Base-by-base conservation (phyloP, 306 rosid species). In the Trifolium fragiferum region DNA sequence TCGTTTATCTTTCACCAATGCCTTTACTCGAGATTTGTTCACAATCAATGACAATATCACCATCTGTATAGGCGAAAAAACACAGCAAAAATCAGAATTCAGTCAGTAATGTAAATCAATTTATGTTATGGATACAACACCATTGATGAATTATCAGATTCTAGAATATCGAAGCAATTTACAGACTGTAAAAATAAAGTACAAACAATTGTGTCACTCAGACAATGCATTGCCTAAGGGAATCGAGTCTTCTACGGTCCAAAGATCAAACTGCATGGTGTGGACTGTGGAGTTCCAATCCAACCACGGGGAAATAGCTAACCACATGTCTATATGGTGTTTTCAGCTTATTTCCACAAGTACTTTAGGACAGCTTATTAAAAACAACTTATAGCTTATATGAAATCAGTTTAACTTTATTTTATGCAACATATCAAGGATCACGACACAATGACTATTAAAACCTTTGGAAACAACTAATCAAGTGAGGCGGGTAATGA, bases 11-110 rank as follows among this genome's bases (percentile, higher is more conserved):
- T 86, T 94, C 76, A 91, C 97, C 84, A 94, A 44, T 41, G 97
- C 88, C 82, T 90, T 94, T 43, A 94, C 76, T 84, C 89, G 86
- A 73, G 83, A 53, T 84, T 86, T 86, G 69, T 91, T 91, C 77
- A 94, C 91, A 83, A 94, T 90, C 90, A 91, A 76, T 18, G 96
- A 87, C 81, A 94, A 74, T 78, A 94, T 94, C 71, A 91, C 94
- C 97, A 91, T 91, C 98, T 91, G 81, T 88, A 84, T 53, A 38
- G 79, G 78, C 86, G 82, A 88, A 58, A 79, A 25, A 67, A 73
- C 72, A 68, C 62, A 68, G 72, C 78, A 85, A 74, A 77, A 78
- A 43, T 82, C 68, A 77, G 77, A 68, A 76, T 72, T 84, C 78
- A 57, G 44, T 30, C 7, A 12, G 12, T 10, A 2, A 16, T 33